Base-by-base conservation (phyloP, 805 yeast species). In the Candida chauliodis region DNA sequence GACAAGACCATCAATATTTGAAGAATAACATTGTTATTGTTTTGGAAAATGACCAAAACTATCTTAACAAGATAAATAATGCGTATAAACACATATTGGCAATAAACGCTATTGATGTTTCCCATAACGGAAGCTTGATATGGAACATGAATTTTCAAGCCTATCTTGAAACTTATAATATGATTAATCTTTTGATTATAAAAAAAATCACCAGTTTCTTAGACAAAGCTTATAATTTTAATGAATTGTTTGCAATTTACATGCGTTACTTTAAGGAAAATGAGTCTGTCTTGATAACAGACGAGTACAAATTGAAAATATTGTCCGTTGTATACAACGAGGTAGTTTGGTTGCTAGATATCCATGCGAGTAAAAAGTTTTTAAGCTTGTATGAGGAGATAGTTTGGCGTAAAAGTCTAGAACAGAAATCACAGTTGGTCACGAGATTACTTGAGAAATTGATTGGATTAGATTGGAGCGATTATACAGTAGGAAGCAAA, bases 1-100 rank as follows among this genome's bases (percentile, higher is more conserved):
- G 90, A 43, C 40, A 48, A 0, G 65, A 69, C 9, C 91, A 87
- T 47, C 62, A 75, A 22, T 70, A 74, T 29, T 59, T 84, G 30
- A 47, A 62, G 2, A 41, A 48, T 3, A 69, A 77, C 0, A 41
- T 61, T 11, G 51, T 49, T 22, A 45, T 42, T 24, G 47, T 36
- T 5, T 26, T 37, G 28, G n/a, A n/a, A n/a, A 41, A 19, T 36
- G 20, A 21, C 8, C 24, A 41, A 27, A 27, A 16, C 3, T 19
- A 36, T 9, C n/a, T 30, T n/a, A 28, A 14, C 6, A 29, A 34
- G 15, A 17, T 41, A n/a, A 27, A 45, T 2, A 56, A 56, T 17
- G 58, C 63, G 0, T 68, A 56, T 43, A 54, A 56, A 33, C 50
- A 47, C 22, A 46, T 68, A 8, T 46, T 58, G 2, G 46, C 64